Evolutionary conservation across 208 protist species (phyloP), one percentile per base, ranked within the genome.

Genomic region (Trypanosoma avium): DNA sequence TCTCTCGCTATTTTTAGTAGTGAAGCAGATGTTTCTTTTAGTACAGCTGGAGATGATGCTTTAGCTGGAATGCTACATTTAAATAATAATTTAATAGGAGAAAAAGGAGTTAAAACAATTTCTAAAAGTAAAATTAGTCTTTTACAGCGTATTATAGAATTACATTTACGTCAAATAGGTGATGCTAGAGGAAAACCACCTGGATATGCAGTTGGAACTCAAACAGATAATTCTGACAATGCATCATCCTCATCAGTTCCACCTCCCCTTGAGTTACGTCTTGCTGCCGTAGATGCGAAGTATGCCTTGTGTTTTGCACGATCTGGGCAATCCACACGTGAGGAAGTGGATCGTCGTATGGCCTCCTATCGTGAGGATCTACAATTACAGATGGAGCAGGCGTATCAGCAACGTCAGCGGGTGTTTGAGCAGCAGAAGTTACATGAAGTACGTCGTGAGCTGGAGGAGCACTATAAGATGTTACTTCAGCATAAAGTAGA

Each of bases 231-330:
- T 29, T 53, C 56, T 19, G 50, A 75, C 19, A 55, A 57, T 30
- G 32, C 12, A 19, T 17, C n/a, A 9, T n/a, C 45, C 13, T 58
- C 40, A 48, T 30, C 27, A 36, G 67, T 82, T 2, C 69, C 79
- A 22, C 74, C 78, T n/a, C 81, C 89, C 8, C 76, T 95, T 26
- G 85, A 95, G 70, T 78, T 78, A 55, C 85, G 89, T 0, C 81
- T 95, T 33, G 89, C 89, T 12, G 89, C 89, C 1, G 86, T 95
- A 9, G 89, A 95, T 43, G 89, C 86, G 21, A 88, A 92, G 70
- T 91, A 95, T 61, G 83, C 89, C 2, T 74, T 95, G 8, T 77
- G 77, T 30, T 93, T 91, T 63, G 58, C 89, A 0, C 86, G 84
- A 64, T 64, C 88, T 32, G 38, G 65, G 26, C 77, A 80, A 49